These are phyloP conservation scores for Hanseniaspora lindneri DNA, from an alignment of 805 yeast species.

Conservation along the genomic window DNA sequence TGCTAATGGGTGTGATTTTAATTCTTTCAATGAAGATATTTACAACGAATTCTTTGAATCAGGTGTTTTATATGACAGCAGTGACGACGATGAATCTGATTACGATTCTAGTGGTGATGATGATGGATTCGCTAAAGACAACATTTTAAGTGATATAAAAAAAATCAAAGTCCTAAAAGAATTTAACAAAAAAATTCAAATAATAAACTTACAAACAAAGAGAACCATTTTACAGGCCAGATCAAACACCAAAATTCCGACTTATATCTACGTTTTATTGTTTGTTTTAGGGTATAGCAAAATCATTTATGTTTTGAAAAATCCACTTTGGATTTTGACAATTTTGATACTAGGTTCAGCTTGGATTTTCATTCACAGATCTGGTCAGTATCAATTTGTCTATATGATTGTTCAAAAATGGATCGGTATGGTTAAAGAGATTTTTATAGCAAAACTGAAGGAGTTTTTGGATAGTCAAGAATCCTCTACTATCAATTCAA, in stretches of 20 bases:
- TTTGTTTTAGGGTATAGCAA: conserved; percentile 90
- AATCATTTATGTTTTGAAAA: conserved; percentile 73
- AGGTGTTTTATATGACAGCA: conserved; percentile 42
- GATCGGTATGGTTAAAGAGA: conserved; percentile 42
- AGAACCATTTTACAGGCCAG: conserved; percentile 63
- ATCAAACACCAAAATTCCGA: conserved; percentile 61
- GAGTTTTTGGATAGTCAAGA: conserved; percentile 40
- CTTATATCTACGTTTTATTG: conserved; percentile 63
- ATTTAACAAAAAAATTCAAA: conserved; percentile 65
- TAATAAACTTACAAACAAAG: conserved; percentile 74
- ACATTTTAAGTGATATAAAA: conserved; percentile 43
- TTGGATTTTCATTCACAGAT: conserved; percentile 49
- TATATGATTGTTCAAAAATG: conserved; percentile 46
- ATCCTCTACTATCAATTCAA: conserved; percentile 2
- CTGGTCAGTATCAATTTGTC: conserved; percentile 70
- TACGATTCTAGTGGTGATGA: conserved; percentile 33
- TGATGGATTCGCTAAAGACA: conserved; percentile 30
- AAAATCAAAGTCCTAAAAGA: conserved; percentile 44
- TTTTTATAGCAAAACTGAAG: conserved; percentile 47
- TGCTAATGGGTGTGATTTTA: not conserved
- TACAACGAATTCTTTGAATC: conserved; percentile 42
- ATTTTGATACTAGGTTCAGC: conserved; percentile 47
- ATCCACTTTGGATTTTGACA: conserved; percentile 68
- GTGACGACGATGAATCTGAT: conserved; percentile 34
- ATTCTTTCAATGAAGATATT: conserved; percentile 41